These are phyloP conservation scores for Carex cristatella DNA, from an alignment of 176 grass and related monocot species.

Conservation along the genomic window DNA sequence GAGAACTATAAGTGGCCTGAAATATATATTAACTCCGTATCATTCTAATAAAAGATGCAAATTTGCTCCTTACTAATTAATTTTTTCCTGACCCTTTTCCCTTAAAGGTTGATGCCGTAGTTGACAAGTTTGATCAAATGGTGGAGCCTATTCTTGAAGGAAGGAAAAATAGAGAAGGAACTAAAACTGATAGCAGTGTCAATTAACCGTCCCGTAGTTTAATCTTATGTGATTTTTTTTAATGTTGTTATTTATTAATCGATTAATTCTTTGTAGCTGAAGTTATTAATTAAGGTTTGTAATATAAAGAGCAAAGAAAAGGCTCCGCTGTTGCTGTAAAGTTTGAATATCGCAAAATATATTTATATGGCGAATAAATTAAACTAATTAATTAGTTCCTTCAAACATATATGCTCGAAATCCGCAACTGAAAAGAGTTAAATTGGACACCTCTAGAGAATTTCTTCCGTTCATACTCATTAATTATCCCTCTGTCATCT, in stretches of 20 bases:
- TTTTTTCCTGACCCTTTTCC: background rate
- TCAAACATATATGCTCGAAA: too few relatives aligned
- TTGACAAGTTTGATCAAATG: constrained; percentile 22
- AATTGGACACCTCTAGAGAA: too few relatives aligned
- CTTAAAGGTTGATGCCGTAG: constrained; percentile 18
- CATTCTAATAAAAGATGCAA: background rate
- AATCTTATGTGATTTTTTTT: background rate
- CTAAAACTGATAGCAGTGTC: background rate
- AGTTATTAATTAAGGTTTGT: background rate
- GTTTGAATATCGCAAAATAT: background rate
- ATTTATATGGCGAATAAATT: background rate
- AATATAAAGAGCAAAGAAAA: background rate
- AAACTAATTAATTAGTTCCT: too few relatives aligned
- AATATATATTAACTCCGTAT: too few relatives aligned
- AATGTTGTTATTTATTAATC: background rate
- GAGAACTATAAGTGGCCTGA: too few relatives aligned
- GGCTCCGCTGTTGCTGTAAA: background rate
- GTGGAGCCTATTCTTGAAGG: constrained; percentile 1
- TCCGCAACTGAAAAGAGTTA: too few relatives aligned
- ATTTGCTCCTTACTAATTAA: background rate
- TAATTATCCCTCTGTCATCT: too few relatives aligned
- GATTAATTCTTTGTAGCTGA: background rate
- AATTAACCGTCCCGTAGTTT: too few relatives aligned
- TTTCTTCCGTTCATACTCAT: too few relatives aligned
- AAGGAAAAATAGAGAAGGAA: background rate